phyloP scores from a whole-genome alignment of 306 rosid species.

The Benincasa hispida region DNA sequence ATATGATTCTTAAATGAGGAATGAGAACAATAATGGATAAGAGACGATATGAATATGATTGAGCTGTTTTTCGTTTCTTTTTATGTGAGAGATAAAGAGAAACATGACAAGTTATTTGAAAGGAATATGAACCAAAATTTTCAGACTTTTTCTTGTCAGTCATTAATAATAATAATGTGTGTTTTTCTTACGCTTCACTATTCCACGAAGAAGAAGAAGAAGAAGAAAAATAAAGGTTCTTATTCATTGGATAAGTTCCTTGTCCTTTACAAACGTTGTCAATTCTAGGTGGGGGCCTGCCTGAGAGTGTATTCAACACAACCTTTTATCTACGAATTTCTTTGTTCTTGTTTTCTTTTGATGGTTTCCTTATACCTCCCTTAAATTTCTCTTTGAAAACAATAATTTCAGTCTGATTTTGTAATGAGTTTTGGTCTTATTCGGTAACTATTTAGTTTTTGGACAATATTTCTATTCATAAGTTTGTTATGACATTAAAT shows the following conservation, averaged over 20 bases:
- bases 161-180: not conserved
- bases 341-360: not conserved
- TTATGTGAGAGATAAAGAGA: not conserved
- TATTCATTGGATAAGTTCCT: not conserved
- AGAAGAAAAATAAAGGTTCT: not conserved
- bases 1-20: not conserved
- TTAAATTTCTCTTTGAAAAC: no score
- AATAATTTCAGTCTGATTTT: no score
- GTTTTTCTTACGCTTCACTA: not conserved
- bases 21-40: slow-evolving; percentile 3
- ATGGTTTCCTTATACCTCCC: no score
- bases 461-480: no score
- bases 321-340: not conserved
- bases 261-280: not conserved
- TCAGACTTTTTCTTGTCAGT: not conserved
- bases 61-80: not conserved
- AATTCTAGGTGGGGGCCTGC: not conserved
- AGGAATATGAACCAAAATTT: not conserved
- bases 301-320: not conserved
- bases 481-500: no score
- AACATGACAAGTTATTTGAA: not conserved
- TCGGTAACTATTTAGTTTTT: no score
- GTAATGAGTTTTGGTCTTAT: no score
- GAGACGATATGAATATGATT: not conserved
- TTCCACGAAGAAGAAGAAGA: not conserved